Evolutionary conservation across 2,329 filamentous ascomycete species (phyloP).

Genomic region (Colletotrichum chlorophyti): DNA sequence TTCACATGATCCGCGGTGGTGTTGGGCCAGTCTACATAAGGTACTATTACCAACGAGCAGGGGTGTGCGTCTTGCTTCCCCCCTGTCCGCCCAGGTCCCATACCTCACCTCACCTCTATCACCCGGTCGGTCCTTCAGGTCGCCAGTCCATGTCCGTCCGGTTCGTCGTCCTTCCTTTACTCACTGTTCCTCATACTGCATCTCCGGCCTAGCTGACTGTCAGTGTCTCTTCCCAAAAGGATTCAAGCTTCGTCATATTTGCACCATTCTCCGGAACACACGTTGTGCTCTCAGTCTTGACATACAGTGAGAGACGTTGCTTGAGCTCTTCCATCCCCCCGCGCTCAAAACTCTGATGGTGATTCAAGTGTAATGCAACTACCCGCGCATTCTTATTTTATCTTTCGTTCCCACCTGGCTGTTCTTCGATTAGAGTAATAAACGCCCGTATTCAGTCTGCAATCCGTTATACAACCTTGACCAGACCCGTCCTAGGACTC

Average conservation of each 20-base stretch:
- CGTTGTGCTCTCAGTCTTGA: too few relatives aligned
- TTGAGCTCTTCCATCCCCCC: not conserved
- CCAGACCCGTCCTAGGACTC: too few relatives aligned
- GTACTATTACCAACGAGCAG: constrained; percentile 26
- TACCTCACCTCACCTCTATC: not conserved
- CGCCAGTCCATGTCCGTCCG: not conserved
- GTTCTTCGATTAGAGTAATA: too few relatives aligned
- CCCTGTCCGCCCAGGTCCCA: constrained; percentile 10
- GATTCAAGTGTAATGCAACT: not conserved
- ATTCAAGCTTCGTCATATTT: constrained; percentile 26
- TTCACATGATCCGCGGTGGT: constrained; percentile 26
- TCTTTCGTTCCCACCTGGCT: not conserved
- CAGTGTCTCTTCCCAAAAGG: not conserved
- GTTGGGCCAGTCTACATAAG: constrained; percentile 1
- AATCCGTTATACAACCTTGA: too few relatives aligned
- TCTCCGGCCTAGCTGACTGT: not conserved
- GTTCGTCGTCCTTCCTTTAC: constrained; percentile 3
- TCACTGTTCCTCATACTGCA: not conserved
- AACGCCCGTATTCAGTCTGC: too few relatives aligned
- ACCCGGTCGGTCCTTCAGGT: not conserved
- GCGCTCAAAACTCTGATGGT: not conserved
- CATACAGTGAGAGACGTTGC: constrained; percentile 1
- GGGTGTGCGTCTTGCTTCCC: not conserved
- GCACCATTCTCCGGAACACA: constrained; percentile 3
- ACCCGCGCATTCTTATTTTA: not conserved